phyloP scores from a whole-genome alignment of 2,329 filamentous ascomycete genomes.

The Niveomyces coronatus region DNA sequence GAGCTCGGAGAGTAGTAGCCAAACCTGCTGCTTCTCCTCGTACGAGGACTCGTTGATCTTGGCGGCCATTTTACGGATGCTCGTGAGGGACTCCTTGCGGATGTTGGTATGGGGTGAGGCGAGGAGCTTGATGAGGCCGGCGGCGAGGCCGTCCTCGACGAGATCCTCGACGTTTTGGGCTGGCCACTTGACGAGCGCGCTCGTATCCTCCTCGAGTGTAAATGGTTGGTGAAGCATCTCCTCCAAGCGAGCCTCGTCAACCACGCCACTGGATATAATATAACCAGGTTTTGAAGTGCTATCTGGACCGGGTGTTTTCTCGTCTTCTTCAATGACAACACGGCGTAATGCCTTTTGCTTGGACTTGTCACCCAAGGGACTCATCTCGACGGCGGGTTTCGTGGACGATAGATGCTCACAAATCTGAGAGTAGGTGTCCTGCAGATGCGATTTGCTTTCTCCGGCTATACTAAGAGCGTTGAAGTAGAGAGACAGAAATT shows the following conservation, averaged over 20 bases:
- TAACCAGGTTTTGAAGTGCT: too few species aligned
- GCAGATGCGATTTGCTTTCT: conserved; percentile 26
- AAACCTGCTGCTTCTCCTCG: conserved; percentile 66
- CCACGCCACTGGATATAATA: background rate
- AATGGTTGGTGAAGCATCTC: conserved; percentile 42
- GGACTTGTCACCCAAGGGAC: conserved; percentile 12
- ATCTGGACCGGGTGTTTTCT: too few species aligned
- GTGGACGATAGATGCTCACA: conserved; percentile 19
- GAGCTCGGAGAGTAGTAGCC: conserved; percentile 70
- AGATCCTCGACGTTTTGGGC: conserved; percentile 69
- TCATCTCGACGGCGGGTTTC: conserved; percentile 15
- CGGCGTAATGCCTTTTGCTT: conserved; percentile 13
- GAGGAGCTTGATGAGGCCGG: conserved; percentile 62
- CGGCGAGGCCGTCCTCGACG: conserved; percentile 65
- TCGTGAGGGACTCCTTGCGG: conserved; percentile 64
- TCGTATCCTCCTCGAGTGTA: conserved; percentile 36
- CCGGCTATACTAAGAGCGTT: conserved; percentile 41
- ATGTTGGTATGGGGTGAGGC: conserved; percentile 66
- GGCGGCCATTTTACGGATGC: conserved; percentile 53
- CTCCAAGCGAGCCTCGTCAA: conserved; percentile 35
- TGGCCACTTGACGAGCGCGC: conserved; percentile 53
- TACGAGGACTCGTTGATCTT: conserved; percentile 59
- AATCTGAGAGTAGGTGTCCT: conserved; percentile 21
- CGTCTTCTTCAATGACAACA: conserved; percentile 8
- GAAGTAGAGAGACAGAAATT: conserved; percentile 49